Evolutionary conservation across 2,329 filamentous ascomycete species (phyloP).

Genomic region (Epichloe brachyelytri): DNA sequence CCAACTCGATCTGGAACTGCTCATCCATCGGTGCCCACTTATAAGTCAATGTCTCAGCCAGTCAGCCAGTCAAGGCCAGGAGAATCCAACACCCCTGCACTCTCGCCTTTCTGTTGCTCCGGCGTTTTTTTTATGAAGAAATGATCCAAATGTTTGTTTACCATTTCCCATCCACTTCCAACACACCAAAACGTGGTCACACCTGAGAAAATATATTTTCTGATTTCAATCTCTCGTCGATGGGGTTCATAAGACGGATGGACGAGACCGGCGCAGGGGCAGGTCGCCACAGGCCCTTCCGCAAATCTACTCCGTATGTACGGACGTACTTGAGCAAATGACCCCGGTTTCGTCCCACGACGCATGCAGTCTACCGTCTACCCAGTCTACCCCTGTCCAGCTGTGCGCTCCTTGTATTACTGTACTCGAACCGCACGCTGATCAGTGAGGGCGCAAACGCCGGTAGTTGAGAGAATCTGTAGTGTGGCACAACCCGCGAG

Average conservation of each 20-base stretch:
- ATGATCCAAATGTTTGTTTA: not conserved
- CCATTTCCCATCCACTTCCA: not conserved
- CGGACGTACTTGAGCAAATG: not conserved
- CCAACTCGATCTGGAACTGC: no score
- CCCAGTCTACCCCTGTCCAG: slow-evolving; percentile 3
- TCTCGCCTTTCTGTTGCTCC: not conserved
- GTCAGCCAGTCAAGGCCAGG: slow-evolving; percentile 10
- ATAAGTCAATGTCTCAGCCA: slow-evolving; percentile 19
- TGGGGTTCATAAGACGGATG: not conserved
- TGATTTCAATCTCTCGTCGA: not conserved
- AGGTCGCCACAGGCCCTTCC: not conserved
- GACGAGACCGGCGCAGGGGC: not conserved
- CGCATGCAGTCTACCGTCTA: not conserved
- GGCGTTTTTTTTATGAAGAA: not conserved
- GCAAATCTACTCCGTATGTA: not conserved
- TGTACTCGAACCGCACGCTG: not conserved
- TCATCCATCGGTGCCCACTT: slow-evolving; percentile 6
- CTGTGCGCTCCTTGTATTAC: not conserved
- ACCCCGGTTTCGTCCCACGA: not conserved
- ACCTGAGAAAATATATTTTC: not conserved
- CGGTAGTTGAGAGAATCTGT: not conserved
- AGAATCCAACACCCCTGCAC: not conserved
- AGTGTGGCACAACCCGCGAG: not conserved
- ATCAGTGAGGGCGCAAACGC: not conserved
- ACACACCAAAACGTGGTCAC: not conserved